Evolutionary conservation across 2,329 filamentous ascomycete species (phyloP).

Genomic region (Trichoderma endophyticum): DNA sequence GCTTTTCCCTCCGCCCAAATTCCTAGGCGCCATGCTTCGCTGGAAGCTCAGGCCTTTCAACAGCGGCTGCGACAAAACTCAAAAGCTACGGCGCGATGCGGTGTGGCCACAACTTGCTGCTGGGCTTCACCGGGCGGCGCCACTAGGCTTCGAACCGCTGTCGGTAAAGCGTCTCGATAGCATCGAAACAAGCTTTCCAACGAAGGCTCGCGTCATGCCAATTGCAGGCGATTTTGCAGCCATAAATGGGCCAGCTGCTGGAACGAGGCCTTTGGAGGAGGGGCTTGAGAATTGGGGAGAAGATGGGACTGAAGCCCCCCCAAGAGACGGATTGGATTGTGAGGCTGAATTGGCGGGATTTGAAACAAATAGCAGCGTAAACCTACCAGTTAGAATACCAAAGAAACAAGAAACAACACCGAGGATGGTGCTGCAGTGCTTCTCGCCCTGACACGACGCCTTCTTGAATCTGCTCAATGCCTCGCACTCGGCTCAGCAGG

Average conservation of each 20-base stretch:
- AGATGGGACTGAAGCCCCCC: background rate
- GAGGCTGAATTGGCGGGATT: background rate
- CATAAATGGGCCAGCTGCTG: background rate
- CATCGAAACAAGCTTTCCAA: conserved; percentile 1
- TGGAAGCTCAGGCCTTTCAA: background rate
- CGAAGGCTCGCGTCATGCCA: background rate
- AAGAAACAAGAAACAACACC: background rate
- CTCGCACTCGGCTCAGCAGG: background rate
- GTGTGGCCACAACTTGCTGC: conserved; percentile 4
- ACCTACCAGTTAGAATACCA: background rate
- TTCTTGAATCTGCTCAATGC: background rate
- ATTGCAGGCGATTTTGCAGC: background rate
- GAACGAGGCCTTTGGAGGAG: background rate
- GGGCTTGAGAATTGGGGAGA: background rate
- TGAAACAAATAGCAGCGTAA: background rate
- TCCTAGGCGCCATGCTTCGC: background rate
- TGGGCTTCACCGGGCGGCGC: background rate
- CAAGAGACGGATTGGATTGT: background rate
- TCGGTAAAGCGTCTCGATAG: conserved; percentile 1
- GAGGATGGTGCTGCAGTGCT: background rate
- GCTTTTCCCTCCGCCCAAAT: background rate
- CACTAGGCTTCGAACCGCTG: background rate
- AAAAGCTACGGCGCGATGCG: conserved; percentile 13
- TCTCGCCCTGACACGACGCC: background rate
- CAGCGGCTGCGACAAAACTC: background rate